Evolutionary conservation across 371 early-diverging fungal species (phyloP), one percentile per base, ranked within the genome.

Genomic region (Coemansia sp.): DNA sequence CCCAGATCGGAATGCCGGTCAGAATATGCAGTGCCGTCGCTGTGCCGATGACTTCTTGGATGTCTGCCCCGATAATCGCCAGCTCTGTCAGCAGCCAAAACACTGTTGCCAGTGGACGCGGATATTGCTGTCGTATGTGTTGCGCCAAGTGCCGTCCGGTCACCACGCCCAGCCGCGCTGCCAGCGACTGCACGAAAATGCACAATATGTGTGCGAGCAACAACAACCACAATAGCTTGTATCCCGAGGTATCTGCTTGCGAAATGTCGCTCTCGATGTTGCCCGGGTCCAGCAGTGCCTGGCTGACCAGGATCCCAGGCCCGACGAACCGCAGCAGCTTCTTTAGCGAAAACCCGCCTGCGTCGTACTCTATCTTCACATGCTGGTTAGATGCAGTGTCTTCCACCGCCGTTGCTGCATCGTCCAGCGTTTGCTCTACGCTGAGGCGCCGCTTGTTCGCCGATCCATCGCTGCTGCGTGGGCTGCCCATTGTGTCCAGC

Each of bases 11-110:
- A 9, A 90, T 62, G 3, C 74, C 60, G 37, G 90, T 86, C 14
- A 91, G 69, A 7, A 91, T 86, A 25, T 87, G 84, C 16, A 91
- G 64, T 4, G 90, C 91, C 50, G 90, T 90, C 1, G 91, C 90
- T 3, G 89, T 89, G 5, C 91, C 91, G 18, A 91, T 84, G 26
- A 91, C 89, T 71, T 91, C 91, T 63, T 87, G 87, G 37, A 91
- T 86, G 73, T 91, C 91, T 0, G 87, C 84, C 0, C 88, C 90
- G 16, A 91, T 88, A 56, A 91, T 91, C n/a, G 90, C 91, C 25
- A 85, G 64, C 66, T 91, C 91, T 9, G 85, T 86, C 64, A 90
- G 84, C 23, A 85, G 18, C 85, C 88, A 91, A 8, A 90, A 75
- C 30, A 82, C 64, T 1, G 69, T 64, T 2, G 84, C 73, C 25